Evolutionary conservation across 768 basidiomycete species (phyloP).

Genomic region (Lactifluus subvellereus): DNA sequence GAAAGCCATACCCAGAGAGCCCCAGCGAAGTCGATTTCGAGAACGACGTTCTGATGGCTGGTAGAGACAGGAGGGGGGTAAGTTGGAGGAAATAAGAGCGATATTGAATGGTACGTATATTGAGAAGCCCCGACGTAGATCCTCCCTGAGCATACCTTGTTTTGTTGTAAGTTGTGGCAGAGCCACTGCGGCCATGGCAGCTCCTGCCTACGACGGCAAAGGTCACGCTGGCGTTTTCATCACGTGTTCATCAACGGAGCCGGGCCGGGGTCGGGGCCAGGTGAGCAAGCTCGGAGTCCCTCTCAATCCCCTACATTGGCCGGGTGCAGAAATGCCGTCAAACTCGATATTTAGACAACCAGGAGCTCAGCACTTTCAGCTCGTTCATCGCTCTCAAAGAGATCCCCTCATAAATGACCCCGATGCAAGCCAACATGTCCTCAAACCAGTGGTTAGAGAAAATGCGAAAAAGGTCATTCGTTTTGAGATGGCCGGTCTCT

Average conservation of each 20-base stretch:
- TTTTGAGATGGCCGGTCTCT: background rate
- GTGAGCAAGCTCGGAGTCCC: background rate
- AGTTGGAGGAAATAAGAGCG: constrained; percentile 26
- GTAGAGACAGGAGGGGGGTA: constrained; percentile 57
- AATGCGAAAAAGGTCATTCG: constrained; percentile 58
- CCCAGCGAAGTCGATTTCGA: constrained; percentile 91
- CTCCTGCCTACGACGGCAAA: background rate
- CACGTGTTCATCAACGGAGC: background rate
- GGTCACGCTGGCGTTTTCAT: constrained; percentile 4
- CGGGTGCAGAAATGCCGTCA: constrained; percentile 47
- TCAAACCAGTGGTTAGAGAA: constrained; percentile 72
- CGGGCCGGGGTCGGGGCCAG: background rate
- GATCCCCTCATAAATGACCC: constrained; percentile 95
- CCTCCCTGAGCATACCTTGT: constrained; percentile 65
- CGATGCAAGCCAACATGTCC: constrained; percentile 82
- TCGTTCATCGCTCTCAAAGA: constrained; percentile 92
- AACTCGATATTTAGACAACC: constrained; percentile 90
- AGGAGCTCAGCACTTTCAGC: constrained; percentile 89
- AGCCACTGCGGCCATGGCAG: no score
- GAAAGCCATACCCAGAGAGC: constrained; percentile 62
- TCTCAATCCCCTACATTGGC: no score
- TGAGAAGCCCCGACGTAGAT: constrained; percentile 73
- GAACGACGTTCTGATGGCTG: constrained; percentile 93
- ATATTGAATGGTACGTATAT: constrained; percentile 63
- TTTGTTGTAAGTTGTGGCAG: background rate